Percentiles rank a stretch among this genome's conserved stretches.
phyloP scores from a whole-genome alignment of 2,329 filamentous ascomycete genomes.

The Nothophoma quercina region DNA sequence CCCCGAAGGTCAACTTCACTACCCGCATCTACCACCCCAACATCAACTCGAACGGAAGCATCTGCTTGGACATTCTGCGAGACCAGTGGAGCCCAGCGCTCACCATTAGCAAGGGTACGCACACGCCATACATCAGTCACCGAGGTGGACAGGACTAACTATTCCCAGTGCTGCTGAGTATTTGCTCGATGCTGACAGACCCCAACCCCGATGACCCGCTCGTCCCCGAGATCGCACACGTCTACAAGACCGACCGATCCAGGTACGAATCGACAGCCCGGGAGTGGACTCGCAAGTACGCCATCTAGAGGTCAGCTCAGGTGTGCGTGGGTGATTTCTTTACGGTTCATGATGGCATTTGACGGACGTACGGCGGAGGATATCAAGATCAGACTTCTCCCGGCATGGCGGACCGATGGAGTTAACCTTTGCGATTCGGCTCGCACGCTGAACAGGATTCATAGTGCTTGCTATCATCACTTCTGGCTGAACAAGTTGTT shows the following conservation, averaged over 20 bases:
- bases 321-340: conserved; percentile 29
- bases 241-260: conserved; percentile 98
- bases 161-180: conserved; percentile 84
- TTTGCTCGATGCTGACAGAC: conserved; percentile 99
- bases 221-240: conserved; percentile 97
- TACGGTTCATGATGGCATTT: conserved; percentile 36
- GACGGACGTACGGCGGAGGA: conserved; percentile 26
- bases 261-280: conserved; percentile 95
- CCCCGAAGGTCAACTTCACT: conserved; percentile 99
- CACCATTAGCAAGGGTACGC: conserved; percentile 95
- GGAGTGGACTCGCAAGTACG: conserved; percentile 99
- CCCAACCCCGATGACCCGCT: conserved; percentile 99
- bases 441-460: conserved; percentile 42
- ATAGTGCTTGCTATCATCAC: conserved; percentile 44
- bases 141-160: conserved; percentile 27
- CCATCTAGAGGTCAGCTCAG: conserved; percentile 68
- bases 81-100: conserved; percentile 99
- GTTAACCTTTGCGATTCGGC: conserved; percentile 38
- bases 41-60: conserved; percentile 99
- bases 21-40: conserved; percentile 99
- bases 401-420: conserved; percentile 41
- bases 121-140: not conserved
- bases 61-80: conserved; percentile 96
- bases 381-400: conserved; percentile 34
- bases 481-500: conserved; percentile 37